phyloP scores from a whole-genome alignment of 73 alveolate species.

The Effrenium voratum region DNA sequence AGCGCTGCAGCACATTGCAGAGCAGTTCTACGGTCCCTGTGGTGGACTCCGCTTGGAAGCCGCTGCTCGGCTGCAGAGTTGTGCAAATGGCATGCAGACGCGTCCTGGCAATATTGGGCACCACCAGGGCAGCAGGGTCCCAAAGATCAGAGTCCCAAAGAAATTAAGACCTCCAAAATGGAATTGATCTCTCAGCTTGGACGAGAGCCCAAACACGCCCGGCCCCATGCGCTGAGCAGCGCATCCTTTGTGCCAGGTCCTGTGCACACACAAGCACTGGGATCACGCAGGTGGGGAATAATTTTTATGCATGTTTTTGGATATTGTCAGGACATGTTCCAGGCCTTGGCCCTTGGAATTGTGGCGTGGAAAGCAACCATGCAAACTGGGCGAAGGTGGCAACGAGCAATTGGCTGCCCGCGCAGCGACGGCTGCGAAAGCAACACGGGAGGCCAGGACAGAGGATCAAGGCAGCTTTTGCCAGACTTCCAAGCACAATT shows the following conservation, averaged over 20 bases:
- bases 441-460: not conserved
- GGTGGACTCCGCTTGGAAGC: constrained; percentile 28
- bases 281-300: constrained; percentile 12
- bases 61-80: not conserved
- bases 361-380: not conserved
- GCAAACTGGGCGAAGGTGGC: not conserved
- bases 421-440: not conserved
- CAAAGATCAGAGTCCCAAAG: not conserved
- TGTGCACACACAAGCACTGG: constrained; percentile 36
- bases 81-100: no score
- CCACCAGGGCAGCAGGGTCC: not conserved
- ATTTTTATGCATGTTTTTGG: no score
- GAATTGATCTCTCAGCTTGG: not conserved
- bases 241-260: no score
- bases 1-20: constrained; percentile 22
- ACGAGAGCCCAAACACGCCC: no score
- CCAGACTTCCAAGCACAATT: not conserved
- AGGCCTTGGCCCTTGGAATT: not conserved
- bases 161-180: not conserved
- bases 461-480: not conserved
- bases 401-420: constrained; percentile 21
- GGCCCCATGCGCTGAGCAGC: no score
- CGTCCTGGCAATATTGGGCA: no score
- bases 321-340: no score
- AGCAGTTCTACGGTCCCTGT: not conserved